phyloP scores from a whole-genome alignment of 345 rosid species.

The Odontarrhena argentea region DNA sequence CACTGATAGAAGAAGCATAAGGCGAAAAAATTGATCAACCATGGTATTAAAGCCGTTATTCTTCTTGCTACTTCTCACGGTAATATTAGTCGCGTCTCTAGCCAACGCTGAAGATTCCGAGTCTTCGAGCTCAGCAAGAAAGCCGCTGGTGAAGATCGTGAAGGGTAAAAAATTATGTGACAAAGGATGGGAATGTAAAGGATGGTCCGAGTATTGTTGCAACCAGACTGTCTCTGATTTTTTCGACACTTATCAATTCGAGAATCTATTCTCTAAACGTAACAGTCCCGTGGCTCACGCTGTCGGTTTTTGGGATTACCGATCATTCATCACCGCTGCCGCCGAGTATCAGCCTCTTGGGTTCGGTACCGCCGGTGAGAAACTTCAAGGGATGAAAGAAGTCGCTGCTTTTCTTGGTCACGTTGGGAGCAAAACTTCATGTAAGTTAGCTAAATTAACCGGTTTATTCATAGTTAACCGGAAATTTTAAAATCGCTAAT shows the following conservation, averaged over 20 bases:
- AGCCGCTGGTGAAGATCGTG: slow-evolving; percentile 63
- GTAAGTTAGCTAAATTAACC: slow-evolving; percentile 30
- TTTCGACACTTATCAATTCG: slow-evolving; percentile 76
- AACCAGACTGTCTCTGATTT: slow-evolving; percentile 68
- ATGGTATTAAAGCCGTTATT: slow-evolving; percentile 47
- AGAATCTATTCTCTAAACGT: slow-evolving; percentile 66
- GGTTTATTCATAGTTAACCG: slow-evolving; percentile 19
- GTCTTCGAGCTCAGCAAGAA: slow-evolving; percentile 37
- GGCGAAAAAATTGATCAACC: background rate
- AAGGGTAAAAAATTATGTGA: slow-evolving; percentile 68
- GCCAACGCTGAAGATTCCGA: slow-evolving; percentile 36
- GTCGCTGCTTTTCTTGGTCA: slow-evolving; percentile 80
- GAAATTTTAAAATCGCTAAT: background rate
- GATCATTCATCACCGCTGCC: slow-evolving; percentile 69
- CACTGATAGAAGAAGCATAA: background rate
- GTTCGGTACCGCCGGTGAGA: slow-evolving; percentile 68
- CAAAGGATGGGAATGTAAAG: slow-evolving; percentile 84
- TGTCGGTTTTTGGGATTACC: slow-evolving; percentile 74
- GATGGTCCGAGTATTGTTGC: slow-evolving; percentile 62
- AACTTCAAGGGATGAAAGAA: slow-evolving; percentile 61
- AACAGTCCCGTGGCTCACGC: slow-evolving; percentile 83
- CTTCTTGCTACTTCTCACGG: slow-evolving; percentile 20
- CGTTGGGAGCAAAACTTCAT: slow-evolving; percentile 84
- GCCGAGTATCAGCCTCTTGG: slow-evolving; percentile 69
- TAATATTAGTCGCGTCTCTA: slow-evolving; percentile 26